phyloP scores from a whole-genome alignment of 371 early-diverging fungal species.

The Mucor circinelloides region DNA sequence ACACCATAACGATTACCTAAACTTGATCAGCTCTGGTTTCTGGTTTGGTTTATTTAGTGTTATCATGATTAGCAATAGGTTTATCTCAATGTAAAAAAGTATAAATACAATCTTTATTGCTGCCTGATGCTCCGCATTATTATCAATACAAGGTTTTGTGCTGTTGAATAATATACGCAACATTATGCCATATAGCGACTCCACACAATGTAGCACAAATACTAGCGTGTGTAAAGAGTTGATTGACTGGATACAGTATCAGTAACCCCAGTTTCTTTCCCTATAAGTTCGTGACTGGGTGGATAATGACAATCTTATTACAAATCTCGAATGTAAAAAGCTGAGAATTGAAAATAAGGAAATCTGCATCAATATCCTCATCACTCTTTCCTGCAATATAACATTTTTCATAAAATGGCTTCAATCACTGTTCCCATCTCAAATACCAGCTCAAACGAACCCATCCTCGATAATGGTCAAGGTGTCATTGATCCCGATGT shows the following conservation, averaged over 20 bases:
- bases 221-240: background rate
- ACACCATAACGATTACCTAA: too few relatives aligned
- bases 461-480: constrained; percentile 53
- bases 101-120: background rate
- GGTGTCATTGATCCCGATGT: constrained; percentile 72
- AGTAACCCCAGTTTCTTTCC: too few relatives aligned
- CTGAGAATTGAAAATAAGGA: background rate
- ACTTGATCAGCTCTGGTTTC: too few relatives aligned
- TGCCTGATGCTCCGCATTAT: background rate
- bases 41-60: too few relatives aligned
- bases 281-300: background rate
- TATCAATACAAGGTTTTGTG: background rate
- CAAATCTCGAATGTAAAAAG: background rate
- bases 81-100: too few relatives aligned
- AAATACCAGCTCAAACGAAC: background rate
- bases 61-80: too few relatives aligned
- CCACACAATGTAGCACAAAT: background rate
- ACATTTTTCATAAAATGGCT: background rate
- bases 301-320: background rate
- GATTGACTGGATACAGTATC: background rate
- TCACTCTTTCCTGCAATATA: background rate
- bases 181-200: background rate
- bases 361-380: background rate
- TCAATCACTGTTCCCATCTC: background rate
- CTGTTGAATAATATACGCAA: background rate